Conservation (phyloP, 805 yeast species). For the Yamadazyma sp. region DNA sequence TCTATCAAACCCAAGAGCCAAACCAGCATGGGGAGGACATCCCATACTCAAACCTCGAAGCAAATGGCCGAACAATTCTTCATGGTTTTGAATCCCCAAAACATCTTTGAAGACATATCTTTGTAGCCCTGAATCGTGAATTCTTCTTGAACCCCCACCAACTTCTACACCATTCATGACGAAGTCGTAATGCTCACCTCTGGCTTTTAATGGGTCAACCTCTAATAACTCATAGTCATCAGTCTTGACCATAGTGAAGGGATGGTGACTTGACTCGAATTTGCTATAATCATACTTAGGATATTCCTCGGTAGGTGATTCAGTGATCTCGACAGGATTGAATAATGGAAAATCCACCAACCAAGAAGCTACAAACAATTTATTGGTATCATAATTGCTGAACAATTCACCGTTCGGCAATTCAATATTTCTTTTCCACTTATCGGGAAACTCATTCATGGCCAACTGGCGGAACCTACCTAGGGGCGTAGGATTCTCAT, state of each 20-base stretch:
- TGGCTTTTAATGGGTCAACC: constrained; percentile 57
- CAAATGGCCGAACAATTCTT: constrained; percentile 78
- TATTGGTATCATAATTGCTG: constrained; percentile 21
- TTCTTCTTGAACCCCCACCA: constrained; percentile 97
- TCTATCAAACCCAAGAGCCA: constrained; percentile 93
- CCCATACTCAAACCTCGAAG: constrained; percentile 81
- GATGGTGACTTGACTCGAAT: constrained; percentile 86
- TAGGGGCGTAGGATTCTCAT: constrained; percentile 94
- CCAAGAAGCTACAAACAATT: constrained; percentile 71
- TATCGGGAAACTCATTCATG: constrained; percentile 51
- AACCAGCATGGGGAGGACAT: constrained; percentile 98
- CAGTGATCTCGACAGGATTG: constrained; percentile 59
- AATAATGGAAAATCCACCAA: constrained; percentile 91
- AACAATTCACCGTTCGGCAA: constrained; percentile 13
- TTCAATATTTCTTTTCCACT: constrained; percentile 46
- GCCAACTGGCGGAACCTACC: constrained; percentile 83
- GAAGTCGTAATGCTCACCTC: constrained; percentile 92
- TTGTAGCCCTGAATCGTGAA: constrained; percentile 84
- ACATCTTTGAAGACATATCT: constrained; percentile 65
- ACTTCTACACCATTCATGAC: constrained; percentile 93
- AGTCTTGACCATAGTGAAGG: constrained; percentile 87
- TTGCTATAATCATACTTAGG: constrained; percentile 57
- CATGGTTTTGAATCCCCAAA: constrained; percentile 57
- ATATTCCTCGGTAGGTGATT: constrained; percentile 7
- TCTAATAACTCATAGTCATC: constrained; percentile 62